phyloP scores from a whole-genome alignment of 1,284 basidiomycete genomes.

The Leucoagaricus sp. region DNA sequence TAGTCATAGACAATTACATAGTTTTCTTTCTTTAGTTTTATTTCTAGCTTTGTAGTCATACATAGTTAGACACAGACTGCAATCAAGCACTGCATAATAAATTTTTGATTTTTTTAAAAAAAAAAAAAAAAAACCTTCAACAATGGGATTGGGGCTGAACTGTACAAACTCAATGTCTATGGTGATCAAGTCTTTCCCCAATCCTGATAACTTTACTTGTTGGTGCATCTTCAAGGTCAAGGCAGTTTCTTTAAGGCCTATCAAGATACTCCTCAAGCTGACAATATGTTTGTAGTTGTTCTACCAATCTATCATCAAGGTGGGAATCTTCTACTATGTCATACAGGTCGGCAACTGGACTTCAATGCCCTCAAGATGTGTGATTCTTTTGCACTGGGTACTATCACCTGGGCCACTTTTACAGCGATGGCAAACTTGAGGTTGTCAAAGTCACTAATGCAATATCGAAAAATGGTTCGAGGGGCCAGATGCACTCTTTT shows the following conservation, averaged over 20 bases:
- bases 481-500: slow-evolving; percentile 1
- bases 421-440: slow-evolving; percentile 42
- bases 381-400: slow-evolving; percentile 11
- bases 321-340: slow-evolving; percentile 35
- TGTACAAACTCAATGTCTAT: slow-evolving; percentile 33
- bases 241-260: slow-evolving; percentile 32
- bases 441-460: slow-evolving; percentile 32
- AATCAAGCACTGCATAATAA: too few relatives aligned
- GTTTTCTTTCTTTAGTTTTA: too few relatives aligned
- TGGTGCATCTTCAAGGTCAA: slow-evolving; percentile 5
- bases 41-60: too few relatives aligned
- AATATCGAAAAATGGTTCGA: not conserved
- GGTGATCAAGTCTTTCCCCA: slow-evolving; percentile 19
- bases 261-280: slow-evolving; percentile 30
- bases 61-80: too few relatives aligned
- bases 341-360: slow-evolving; percentile 26
- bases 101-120: too few relatives aligned
- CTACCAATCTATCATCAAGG: slow-evolving; percentile 40
- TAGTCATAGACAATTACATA: too few relatives aligned
- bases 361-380: slow-evolving; percentile 25
- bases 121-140: too few relatives aligned
- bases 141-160: slow-evolving; percentile 21
- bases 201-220: too few relatives aligned
- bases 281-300: slow-evolving; percentile 35
- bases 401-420: slow-evolving; percentile 36